Evolutionary conservation across 352 stramenopile species (phyloP), one percentile per base, ranked within the genome.

Genomic region (Pythium myriotylum): DNA sequence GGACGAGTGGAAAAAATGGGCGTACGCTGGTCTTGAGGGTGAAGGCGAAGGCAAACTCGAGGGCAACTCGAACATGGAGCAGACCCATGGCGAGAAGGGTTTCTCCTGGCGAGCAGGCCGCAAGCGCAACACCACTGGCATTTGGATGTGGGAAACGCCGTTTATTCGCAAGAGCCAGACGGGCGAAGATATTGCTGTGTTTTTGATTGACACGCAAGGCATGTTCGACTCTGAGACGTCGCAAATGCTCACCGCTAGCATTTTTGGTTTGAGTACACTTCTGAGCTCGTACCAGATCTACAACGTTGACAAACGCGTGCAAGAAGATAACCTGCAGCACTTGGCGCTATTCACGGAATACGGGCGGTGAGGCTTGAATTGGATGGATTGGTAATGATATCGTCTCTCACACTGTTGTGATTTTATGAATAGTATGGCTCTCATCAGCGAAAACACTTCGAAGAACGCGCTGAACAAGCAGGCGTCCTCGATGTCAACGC

Each of bases 151-250:
- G 97, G 97, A 92, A 74, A 91, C 98, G 61, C 96, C 97, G 8
- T 99, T 99, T 69, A 88, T 99, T 68, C 89, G 89, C 48, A 92
- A 97, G 65, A 92, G 88, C 52, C 68, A 80, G 23, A 82, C 76
- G 20, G 86, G 84, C 41, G 86, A 95, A 64, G 82, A 92, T 49
- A 88, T 99, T 42, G 97, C 96, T 1, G 87, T 99, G 17, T 88
- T 99, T 24, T 54, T 99, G 9, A 97, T 99, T 46, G 97, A 99
- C 76, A 99, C 97, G 10, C 97, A 99, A 76, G 97, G 97, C 41
- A 99, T 99, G 95, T 99, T 99, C 77, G 97, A 99, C 68, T 97
- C 98, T 49, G 96, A 99, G 75, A 99, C 97, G 29, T 98, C 94
- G 49, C 98, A 99, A 86, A 96, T 97, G 69, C 86, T 99, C 46